Evolutionary conservation across 257 asterid species (phyloP).

Genomic region (Scutellaria baicalensis): DNA sequence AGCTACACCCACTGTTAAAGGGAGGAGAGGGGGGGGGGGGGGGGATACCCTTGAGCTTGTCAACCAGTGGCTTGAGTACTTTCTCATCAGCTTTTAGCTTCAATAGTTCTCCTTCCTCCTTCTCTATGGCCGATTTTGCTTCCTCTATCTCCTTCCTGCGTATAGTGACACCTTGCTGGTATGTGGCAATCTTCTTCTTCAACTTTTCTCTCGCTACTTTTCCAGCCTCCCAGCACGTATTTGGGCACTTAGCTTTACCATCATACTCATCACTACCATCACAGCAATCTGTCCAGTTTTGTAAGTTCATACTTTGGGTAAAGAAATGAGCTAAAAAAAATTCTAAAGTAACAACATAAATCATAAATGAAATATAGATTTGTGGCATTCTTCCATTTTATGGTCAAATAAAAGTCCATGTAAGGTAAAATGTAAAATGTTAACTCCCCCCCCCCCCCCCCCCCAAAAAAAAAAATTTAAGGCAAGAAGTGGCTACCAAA

Average conservation of each 20-base stretch:
- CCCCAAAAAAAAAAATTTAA: background rate
- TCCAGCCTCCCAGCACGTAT: slow-evolving; percentile 98
- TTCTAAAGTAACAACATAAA: background rate
- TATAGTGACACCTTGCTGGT: slow-evolving; percentile 62
- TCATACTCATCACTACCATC: slow-evolving; percentile 98
- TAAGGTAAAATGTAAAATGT: background rate
- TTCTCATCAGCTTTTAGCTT: slow-evolving; percentile 76
- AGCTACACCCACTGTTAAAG: background rate
- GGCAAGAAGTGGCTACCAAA: slow-evolving; percentile 8
- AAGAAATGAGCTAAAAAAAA: background rate
- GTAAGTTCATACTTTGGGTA: slow-evolving; percentile 13
- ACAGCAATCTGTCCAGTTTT: slow-evolving; percentile 74
- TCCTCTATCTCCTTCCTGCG: slow-evolving; percentile 61
- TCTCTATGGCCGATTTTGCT: slow-evolving; percentile 59
- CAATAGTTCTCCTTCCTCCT: slow-evolving; percentile 68
- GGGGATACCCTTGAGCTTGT: slow-evolving; percentile 67
- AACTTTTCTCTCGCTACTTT: slow-evolving; percentile 81
- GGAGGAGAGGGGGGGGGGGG: background rate
- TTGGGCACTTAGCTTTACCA: slow-evolving; percentile 66
- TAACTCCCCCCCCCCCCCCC: no score
- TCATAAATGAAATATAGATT: background rate
- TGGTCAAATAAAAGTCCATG: slow-evolving; percentile 1
- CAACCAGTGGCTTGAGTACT: slow-evolving; percentile 66
- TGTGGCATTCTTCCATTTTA: background rate
- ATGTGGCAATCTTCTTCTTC: slow-evolving; percentile 70